A percentile compares a stretch with the other conserved stretches of the same genome.
Evolutionary conservation across 176 grass and related monocot species (phyloP).

Genomic region (Tuctoria greenei): DNA sequence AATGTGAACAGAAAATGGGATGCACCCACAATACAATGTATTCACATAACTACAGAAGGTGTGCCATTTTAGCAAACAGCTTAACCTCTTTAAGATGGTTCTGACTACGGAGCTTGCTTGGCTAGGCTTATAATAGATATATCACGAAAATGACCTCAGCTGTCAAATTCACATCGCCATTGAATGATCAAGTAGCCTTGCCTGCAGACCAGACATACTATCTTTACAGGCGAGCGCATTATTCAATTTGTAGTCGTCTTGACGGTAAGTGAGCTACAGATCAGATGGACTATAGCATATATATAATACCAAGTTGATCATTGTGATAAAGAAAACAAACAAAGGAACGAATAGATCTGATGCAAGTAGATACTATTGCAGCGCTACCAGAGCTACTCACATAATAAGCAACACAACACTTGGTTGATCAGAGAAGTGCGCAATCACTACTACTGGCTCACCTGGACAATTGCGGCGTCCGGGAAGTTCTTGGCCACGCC

Average conservation of each 20-base stretch:
- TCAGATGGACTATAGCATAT: not conserved
- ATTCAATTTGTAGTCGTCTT: not conserved
- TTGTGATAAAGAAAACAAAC: not conserved
- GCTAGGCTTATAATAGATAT: not conserved
- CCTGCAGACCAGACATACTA: conserved; percentile 2
- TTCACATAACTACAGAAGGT: conserved; percentile 3
- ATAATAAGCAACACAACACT: not conserved
- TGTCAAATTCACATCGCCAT: not conserved
- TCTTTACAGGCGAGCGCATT: not conserved
- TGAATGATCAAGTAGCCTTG: not conserved
- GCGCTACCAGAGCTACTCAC: not conserved
- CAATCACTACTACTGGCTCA: not conserved
- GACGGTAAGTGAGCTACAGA: not conserved
- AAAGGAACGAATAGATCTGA: not conserved
- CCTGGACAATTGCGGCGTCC: conserved; percentile 58
- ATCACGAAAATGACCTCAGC: conserved; percentile 11
- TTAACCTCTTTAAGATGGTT: not conserved
- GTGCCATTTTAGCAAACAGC: not conserved
- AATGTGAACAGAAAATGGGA: not conserved
- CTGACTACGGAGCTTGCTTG: not conserved
- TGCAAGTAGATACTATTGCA: not conserved
- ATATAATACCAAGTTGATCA: not conserved
- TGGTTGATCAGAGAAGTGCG: not conserved
- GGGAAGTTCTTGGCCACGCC: conserved; percentile 68
- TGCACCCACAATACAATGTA: not conserved